A percentile compares a stretch with the other conserved stretches of the same genome.
phyloP scores from a whole-genome alignment of 2,329 filamentous ascomycete genomes.

The Tolypocladium amazonense region DNA sequence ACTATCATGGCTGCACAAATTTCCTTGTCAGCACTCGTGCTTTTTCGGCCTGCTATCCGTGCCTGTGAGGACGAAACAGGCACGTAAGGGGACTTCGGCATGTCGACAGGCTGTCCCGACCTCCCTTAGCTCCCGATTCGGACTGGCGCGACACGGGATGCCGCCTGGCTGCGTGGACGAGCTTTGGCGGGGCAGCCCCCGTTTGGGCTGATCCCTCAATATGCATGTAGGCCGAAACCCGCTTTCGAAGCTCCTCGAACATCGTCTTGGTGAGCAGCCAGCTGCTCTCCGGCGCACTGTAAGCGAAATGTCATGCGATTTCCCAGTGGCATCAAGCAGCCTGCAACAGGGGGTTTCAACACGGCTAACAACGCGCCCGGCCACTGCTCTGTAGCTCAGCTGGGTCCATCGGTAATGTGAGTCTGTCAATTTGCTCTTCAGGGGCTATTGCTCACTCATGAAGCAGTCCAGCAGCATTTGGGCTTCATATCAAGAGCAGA shows the following conservation, averaged over 20 bases:
- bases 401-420: not conserved
- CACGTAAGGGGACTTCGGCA: not conserved
- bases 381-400: not conserved
- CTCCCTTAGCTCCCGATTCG: not conserved
- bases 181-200: not conserved
- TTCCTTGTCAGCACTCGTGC: too few relatives aligned
- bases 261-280: too few relatives aligned
- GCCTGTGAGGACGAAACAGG: too few relatives aligned
- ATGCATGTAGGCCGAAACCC: not conserved
- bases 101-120: conserved; percentile 3
- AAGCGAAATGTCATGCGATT: not conserved
- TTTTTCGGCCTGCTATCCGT: too few relatives aligned
- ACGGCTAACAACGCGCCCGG: not conserved
- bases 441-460: not conserved
- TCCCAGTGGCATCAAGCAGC: not conserved
- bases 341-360: not conserved
- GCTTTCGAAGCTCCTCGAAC: not conserved
- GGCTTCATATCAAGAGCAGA: not conserved
- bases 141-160: not conserved
- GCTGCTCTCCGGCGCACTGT: not conserved
- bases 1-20: too few relatives aligned
- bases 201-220: not conserved
- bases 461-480: not conserved
- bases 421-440: not conserved
- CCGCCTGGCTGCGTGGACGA: not conserved